Conservation (phyloP, 1,284 basidiomycete genomes). For the Leucoagaricus sp. region DNA sequence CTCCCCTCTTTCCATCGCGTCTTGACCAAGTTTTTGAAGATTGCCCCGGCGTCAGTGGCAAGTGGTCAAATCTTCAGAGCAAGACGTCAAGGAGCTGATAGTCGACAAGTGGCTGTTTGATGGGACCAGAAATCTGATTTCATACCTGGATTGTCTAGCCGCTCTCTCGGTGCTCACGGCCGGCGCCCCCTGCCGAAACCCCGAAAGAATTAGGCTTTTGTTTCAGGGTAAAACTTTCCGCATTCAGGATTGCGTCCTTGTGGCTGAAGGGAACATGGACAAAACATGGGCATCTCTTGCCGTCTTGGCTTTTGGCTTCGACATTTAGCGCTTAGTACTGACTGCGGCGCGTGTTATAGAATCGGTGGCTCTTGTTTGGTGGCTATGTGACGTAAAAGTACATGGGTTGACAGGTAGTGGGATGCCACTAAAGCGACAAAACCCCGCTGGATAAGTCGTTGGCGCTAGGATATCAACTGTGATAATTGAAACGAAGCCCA, state of each 20-base stretch:
- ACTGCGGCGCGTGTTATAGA: neutral
- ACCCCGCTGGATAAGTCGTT: neutral
- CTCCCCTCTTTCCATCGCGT: neutral
- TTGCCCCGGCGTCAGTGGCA: neutral
- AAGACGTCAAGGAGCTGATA: neutral
- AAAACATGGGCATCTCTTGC: neutral
- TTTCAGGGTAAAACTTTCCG: too few species aligned
- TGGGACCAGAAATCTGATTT: constrained; percentile 1
- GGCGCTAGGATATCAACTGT: neutral
- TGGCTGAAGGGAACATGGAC: neutral
- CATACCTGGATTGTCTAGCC: neutral
- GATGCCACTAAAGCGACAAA: neutral
- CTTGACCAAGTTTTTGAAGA: too few species aligned
- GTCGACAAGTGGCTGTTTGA: neutral
- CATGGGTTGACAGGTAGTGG: neutral
- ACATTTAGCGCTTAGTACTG: neutral
- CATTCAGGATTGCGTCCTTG: too few species aligned
- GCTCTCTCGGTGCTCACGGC: neutral
- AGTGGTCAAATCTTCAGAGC: neutral
- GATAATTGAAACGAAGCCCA: neutral
- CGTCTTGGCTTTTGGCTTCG: neutral
- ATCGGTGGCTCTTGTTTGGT: neutral
- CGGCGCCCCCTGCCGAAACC: neutral
- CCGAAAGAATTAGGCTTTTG: neutral
- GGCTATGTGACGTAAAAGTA: neutral